These are phyloP conservation scores for Phoma sp. DNA, from an alignment of 2,329 filamentous ascomycete genomes.

Conservation along the genomic window DNA sequence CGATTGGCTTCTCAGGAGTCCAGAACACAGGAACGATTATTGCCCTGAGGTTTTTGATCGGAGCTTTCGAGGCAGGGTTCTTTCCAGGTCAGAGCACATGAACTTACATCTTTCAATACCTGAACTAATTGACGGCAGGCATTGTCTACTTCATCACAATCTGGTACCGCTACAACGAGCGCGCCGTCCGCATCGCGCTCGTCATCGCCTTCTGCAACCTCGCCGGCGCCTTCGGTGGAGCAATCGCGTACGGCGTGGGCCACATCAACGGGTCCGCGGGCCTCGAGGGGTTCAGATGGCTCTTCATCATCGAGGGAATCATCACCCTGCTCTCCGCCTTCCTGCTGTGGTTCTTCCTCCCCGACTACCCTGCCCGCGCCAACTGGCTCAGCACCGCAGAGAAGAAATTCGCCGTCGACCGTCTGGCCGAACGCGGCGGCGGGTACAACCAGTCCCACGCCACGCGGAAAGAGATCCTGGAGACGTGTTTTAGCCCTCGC, in stretches of 20 bases:
- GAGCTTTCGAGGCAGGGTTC: conserved; percentile 34
- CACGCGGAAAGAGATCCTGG: conserved; percentile 43
- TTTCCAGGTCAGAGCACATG: conserved; percentile 27
- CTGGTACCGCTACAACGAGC: conserved; percentile 63
- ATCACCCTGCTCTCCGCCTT: conserved; percentile 27
- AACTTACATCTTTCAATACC: too few relatives aligned
- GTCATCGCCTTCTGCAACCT: conserved; percentile 63
- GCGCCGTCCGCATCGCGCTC: conserved; percentile 64
- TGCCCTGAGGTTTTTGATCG: conserved; percentile 51
- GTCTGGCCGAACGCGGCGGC: conserved; percentile 46
- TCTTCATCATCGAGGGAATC: conserved; percentile 36
- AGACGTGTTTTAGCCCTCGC: conserved; percentile 45
- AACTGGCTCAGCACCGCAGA: conserved; percentile 55
- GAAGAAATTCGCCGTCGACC: conserved; percentile 37
- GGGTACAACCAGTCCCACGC: conserved; percentile 48
- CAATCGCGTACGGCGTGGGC: conserved; percentile 60
- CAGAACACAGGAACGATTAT: conserved; percentile 51
- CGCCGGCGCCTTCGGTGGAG: conserved; percentile 61
- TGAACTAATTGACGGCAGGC: neutral
- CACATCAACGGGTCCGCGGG: conserved; percentile 47
- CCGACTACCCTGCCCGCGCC: conserved; percentile 58
- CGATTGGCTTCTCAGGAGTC: conserved; percentile 54
- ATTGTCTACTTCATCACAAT: conserved; percentile 61
- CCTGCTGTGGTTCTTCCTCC: conserved; percentile 54
- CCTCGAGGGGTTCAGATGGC: conserved; percentile 42